A percentile compares a stretch with the other conserved stretches of the same genome.
These are phyloP conservation scores for Catunica adiposa DNA, from an alignment of 2,329 filamentous ascomycete genomes.

Conservation along the genomic window DNA sequence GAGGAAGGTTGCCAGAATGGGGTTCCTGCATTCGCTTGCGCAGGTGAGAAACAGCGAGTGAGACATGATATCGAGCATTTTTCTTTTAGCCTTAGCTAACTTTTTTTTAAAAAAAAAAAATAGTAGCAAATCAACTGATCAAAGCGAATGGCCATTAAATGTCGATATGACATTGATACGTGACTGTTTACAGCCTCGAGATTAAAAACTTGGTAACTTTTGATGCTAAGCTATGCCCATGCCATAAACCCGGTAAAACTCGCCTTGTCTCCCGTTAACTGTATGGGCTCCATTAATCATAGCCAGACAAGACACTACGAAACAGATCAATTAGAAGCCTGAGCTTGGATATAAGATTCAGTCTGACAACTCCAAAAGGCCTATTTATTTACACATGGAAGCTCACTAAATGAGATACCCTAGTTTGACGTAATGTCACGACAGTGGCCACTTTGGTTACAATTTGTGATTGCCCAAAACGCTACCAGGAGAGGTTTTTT, in stretches of 20 bases:
- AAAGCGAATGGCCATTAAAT: too few species aligned
- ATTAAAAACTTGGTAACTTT: conserved; percentile 1
- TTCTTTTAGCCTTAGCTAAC: too few species aligned
- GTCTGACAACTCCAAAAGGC: not conserved
- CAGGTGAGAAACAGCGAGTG: not conserved
- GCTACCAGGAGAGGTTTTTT: not conserved
- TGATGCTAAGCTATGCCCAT: not conserved
- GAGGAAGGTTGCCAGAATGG: not conserved
- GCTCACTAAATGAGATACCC: not conserved
- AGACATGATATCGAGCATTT: not conserved
- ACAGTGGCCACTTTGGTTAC: not conserved
- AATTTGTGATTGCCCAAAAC: not conserved
- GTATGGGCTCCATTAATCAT: too few species aligned
- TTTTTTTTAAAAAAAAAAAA: too few species aligned
- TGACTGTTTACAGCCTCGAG: not conserved
- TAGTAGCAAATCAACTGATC: too few species aligned
- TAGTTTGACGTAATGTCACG: not conserved
- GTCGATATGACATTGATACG: too few species aligned
- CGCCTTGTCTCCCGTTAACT: not conserved
- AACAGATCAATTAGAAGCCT: too few species aligned
- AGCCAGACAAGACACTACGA: too few species aligned
- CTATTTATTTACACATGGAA: not conserved
- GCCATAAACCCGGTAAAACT: not conserved
- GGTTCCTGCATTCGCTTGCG: conserved; percentile 3
- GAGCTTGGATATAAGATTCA: not conserved